Percentiles rank a stretch among this genome's conserved stretches.
Conservation (phyloP, 2,329 filamentous ascomycete genomes). For the Alternaria atra region DNA sequence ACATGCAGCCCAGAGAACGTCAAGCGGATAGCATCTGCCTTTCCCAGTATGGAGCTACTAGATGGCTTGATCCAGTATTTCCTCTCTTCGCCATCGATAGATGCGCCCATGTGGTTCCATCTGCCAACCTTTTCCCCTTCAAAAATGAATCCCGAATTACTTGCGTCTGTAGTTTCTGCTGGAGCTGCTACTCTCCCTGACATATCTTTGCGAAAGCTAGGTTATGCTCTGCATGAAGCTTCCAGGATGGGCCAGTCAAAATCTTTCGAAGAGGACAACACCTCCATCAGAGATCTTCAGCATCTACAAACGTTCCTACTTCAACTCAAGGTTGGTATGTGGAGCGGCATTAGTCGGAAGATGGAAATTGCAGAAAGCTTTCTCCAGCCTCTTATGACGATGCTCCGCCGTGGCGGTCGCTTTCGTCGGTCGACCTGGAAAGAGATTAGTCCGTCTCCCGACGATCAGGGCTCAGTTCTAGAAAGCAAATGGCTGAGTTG, state of each 20-base stretch:
- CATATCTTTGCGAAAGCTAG: constrained; percentile 66
- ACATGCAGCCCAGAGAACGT: constrained; percentile 64
- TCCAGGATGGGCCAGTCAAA: constrained; percentile 52
- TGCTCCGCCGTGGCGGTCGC: constrained; percentile 65
- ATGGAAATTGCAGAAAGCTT: constrained; percentile 69
- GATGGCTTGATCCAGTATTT: constrained; percentile 70
- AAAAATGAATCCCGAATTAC: constrained; percentile 65
- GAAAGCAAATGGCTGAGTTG: constrained; percentile 72
- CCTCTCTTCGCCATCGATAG: constrained; percentile 64
- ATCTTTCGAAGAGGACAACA: constrained; percentile 61
- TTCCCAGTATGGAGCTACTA: constrained; percentile 68
- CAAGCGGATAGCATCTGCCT: constrained; percentile 65
- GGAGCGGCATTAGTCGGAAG: constrained; percentile 67
- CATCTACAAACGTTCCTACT: constrained; percentile 62
- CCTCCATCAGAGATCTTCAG: constrained; percentile 61
- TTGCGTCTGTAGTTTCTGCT: constrained; percentile 67
- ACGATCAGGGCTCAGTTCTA: constrained; percentile 66
- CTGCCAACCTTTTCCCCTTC: constrained; percentile 67
- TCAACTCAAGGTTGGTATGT: constrained; percentile 63
- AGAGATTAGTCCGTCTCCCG: constrained; percentile 59
- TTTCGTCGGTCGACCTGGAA: constrained; percentile 67
- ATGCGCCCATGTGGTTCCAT: constrained; percentile 69
- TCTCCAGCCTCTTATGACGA: constrained; percentile 63
- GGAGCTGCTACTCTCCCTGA: constrained; percentile 68
- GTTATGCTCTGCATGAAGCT: constrained; percentile 61